Evolutionary conservation across 768 basidiomycete genomes (phyloP).

Genomic region (Tricholoma matsutake): DNA sequence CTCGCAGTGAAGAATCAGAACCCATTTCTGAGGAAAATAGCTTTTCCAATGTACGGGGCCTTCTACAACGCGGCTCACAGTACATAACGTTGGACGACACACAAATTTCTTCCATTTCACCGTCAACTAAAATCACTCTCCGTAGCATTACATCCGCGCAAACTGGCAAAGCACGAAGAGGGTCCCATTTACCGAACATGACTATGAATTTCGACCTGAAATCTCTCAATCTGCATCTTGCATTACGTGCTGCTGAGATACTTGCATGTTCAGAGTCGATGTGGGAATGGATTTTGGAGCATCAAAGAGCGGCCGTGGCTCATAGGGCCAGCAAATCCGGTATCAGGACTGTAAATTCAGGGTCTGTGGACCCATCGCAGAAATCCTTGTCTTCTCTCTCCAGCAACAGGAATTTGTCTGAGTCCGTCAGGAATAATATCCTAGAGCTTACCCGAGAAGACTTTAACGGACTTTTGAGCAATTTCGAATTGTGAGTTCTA

Average conservation of each 20-base stretch:
- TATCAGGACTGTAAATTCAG: slow-evolving; percentile 8
- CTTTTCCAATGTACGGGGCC: slow-evolving; percentile 33
- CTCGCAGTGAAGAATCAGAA: slow-evolving; percentile 17
- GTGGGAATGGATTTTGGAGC: slow-evolving; percentile 72
- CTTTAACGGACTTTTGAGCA: slow-evolving; percentile 54
- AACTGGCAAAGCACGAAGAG: slow-evolving; percentile 13
- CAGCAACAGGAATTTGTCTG: slow-evolving; percentile 16
- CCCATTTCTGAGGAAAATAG: slow-evolving; percentile 25
- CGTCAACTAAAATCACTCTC: slow-evolving; percentile 30
- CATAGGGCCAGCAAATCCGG: slow-evolving; percentile 4
- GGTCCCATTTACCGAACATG: slow-evolving; percentile 49
- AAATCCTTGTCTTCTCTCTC: slow-evolving; percentile 10
- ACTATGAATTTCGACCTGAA: slow-evolving; percentile 54
- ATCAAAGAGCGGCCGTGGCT: slow-evolving; percentile 31
- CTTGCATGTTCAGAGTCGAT: slow-evolving; percentile 70
- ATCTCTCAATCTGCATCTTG: slow-evolving; percentile 62
- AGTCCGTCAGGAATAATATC: slow-evolving; percentile 35
- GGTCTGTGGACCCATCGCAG: slow-evolving; percentile 10
- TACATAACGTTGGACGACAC: slow-evolving; percentile 48
- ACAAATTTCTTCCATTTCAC: slow-evolving; percentile 40
- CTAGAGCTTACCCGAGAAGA: slow-evolving; percentile 54
- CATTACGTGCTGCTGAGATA: slow-evolving; percentile 58
- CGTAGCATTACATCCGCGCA: slow-evolving; percentile 9
- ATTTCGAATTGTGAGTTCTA: slow-evolving; percentile 55
- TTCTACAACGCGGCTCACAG: slow-evolving; percentile 38